A percentile compares a stretch with the other conserved stretches of the same genome.
phyloP scores from a whole-genome alignment of 2,329 filamentous ascomycete species.

The Xylaria sp. region DNA sequence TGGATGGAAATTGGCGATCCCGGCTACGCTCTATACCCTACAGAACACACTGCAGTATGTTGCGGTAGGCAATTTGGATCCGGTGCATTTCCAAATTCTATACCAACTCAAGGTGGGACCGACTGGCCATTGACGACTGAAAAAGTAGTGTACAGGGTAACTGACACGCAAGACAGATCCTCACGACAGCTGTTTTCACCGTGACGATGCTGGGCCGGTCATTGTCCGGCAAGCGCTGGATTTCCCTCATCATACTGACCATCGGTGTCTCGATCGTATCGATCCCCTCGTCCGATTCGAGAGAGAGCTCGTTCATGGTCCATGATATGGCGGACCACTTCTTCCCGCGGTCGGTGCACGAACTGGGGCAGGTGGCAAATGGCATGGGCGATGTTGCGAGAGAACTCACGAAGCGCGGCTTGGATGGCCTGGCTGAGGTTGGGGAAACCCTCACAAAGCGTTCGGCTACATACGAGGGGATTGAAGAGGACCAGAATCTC shows the following conservation, averaged over 20 bases:
- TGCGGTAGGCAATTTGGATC: slow-evolving; percentile 86
- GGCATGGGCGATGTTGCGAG: slow-evolving; percentile 52
- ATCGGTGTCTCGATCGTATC: slow-evolving; percentile 85
- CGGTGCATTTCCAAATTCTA: slow-evolving; percentile 89
- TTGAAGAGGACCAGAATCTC: slow-evolving; percentile 64
- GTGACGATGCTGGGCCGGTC: slow-evolving; percentile 73
- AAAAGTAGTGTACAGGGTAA: background rate
- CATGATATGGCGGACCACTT: slow-evolving; percentile 67
- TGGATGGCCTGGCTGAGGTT: slow-evolving; percentile 41
- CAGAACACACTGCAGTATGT: slow-evolving; percentile 95
- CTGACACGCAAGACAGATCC: slow-evolving; percentile 56
- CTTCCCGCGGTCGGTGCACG: slow-evolving; percentile 79
- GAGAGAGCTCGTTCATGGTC: slow-evolving; percentile 61
- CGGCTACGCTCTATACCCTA: slow-evolving; percentile 83
- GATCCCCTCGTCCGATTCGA: slow-evolving; percentile 63
- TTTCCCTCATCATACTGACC: slow-evolving; percentile 77
- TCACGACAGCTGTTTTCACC: slow-evolving; percentile 87
- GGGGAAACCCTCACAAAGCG: slow-evolving; percentile 59
- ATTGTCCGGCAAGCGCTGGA: slow-evolving; percentile 75
- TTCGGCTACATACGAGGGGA: slow-evolving; percentile 90
- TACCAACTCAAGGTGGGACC: slow-evolving; percentile 81
- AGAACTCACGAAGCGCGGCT: slow-evolving; percentile 54
- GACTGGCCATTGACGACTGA: background rate
- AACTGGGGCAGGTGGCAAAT: slow-evolving; percentile 67
- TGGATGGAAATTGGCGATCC: slow-evolving; percentile 92